Base-by-base conservation (phyloP, 257 asterid genomes). In the Avicennia marina region DNA sequence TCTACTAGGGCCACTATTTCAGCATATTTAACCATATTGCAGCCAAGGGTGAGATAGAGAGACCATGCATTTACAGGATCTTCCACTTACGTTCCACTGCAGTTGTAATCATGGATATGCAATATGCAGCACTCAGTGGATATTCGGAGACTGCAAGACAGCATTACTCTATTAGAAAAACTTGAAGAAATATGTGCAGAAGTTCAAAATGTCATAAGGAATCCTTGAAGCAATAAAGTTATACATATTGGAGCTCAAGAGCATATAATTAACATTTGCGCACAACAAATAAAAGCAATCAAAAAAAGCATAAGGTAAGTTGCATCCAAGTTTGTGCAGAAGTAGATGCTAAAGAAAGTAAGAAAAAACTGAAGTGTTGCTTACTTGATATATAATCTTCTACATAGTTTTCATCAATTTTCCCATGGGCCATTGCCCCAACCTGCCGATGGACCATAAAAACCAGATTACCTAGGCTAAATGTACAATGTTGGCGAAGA, bases 341-440 rank as follows among this genome's bases (percentile, higher is more conserved):
- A 6, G 54, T 7, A 19, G 42, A 54, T 46, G 17, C 17, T 39
- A 55, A 24, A 54, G 48, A 27, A 16, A 18, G 45, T 7, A 47
- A n/a, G 11, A 1, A 25, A 55, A 43, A 10, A 16, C 43, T 24
- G 16, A 21, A 57, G 48, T 22, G 54, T 41, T 18, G 57, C 81
- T 70, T 76, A 91, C 96, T 71, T 40, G 98, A 91, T 45, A 91
- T 6, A 69, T 72, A 91, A 62, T 85, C 98, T 41, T 88, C 95
- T 0, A 83, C 89, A 42, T 83, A 80, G 21, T 83, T 91, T 29
- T 58, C 78, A 2, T 81, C 93, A 66, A 85, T 81, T 83, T 83
- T 91, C 26, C 98, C 96, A 72, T 88, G 93, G 55, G 95, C 72
- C 98, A 91, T 88, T 55, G 98, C 96, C 53, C 98, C 98, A 57